A percentile compares a stretch with the other conserved stretches of the same genome.
These are phyloP conservation scores for Triticum urartu DNA, from an alignment of 176 grass and related monocot genomes.

Conservation along the genomic window DNA sequence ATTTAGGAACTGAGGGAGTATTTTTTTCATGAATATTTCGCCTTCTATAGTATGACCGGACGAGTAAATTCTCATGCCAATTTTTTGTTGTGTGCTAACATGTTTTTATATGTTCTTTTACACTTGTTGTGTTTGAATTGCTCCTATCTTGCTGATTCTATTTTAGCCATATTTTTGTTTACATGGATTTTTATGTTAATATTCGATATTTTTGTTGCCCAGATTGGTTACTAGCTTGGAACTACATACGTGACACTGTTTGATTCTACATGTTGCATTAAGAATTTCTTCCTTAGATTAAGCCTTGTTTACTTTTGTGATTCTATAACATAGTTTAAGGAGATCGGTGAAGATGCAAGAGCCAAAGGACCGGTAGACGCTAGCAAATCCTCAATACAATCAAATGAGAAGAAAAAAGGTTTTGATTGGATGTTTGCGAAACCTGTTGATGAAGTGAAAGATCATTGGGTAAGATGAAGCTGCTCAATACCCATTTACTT, in stretches of 20 bases:
- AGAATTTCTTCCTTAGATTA: not conserved
- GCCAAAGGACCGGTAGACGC: constrained; percentile 45
- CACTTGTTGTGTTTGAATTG: not conserved
- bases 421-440: constrained; percentile 98
- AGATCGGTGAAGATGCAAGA: constrained; percentile 77
- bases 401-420: constrained; percentile 89
- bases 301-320: constrained; percentile 12
- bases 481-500: constrained; percentile 17
- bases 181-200: not conserved
- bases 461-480: constrained; percentile 80
- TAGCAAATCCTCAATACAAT: constrained; percentile 50
- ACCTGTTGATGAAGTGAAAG: constrained; percentile 92
- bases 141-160: not conserved
- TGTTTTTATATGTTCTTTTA: not conserved
- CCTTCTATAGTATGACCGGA: not conserved
- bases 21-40: not conserved
- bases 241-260: not conserved
- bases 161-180: not conserved
- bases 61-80: not conserved
- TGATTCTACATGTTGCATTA: constrained; percentile 7
- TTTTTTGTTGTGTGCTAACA: not conserved
- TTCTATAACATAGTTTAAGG: constrained; percentile 65
- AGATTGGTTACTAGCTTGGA: not conserved
- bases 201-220: not conserved
- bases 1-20: no score